phyloP scores from a whole-genome alignment of 2,329 filamentous ascomycete genomes.

The Cercospora sp. region DNA sequence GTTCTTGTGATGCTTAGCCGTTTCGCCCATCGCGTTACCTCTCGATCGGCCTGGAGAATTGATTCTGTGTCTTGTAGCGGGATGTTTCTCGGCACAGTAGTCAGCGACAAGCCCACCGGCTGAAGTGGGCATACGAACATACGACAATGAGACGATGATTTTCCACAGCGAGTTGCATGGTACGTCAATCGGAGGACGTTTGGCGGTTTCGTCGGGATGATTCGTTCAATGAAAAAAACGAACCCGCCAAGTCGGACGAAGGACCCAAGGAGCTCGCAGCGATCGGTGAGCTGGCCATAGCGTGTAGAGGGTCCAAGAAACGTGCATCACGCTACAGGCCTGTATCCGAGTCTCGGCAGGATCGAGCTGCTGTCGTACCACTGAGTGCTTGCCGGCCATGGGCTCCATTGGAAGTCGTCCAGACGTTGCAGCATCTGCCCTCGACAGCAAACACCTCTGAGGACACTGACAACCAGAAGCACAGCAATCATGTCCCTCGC shows the following conservation, averaged over 20 bases:
- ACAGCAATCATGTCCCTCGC: conserved; percentile 14
- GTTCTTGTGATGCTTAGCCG: not conserved
- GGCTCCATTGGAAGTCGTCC: not conserved
- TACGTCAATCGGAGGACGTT: not conserved
- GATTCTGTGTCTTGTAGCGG: not conserved
- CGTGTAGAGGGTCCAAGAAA: not conserved
- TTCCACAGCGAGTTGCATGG: not conserved
- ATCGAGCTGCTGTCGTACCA: not conserved
- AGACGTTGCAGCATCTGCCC: not conserved
- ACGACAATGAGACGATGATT: not conserved
- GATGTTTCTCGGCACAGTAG: not conserved
- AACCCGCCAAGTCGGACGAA: not conserved
- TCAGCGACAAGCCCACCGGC: not conserved
- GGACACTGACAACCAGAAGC: not conserved
- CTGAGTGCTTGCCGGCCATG: not conserved
- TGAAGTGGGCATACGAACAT: not conserved
- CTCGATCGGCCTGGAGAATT: not conserved
- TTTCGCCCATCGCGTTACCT: not conserved
- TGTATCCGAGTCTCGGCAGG: not conserved
- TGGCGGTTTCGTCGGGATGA: not conserved
- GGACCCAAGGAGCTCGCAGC: not conserved
- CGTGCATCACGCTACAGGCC: not conserved
- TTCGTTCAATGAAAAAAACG: not conserved
- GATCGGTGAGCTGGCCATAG: not conserved
- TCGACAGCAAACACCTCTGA: not conserved